Percentiles rank a stretch among this genome's conserved stretches.
Conservation (phyloP, 176 grass and related monocot genomes). For the Juncus effusus region DNA sequence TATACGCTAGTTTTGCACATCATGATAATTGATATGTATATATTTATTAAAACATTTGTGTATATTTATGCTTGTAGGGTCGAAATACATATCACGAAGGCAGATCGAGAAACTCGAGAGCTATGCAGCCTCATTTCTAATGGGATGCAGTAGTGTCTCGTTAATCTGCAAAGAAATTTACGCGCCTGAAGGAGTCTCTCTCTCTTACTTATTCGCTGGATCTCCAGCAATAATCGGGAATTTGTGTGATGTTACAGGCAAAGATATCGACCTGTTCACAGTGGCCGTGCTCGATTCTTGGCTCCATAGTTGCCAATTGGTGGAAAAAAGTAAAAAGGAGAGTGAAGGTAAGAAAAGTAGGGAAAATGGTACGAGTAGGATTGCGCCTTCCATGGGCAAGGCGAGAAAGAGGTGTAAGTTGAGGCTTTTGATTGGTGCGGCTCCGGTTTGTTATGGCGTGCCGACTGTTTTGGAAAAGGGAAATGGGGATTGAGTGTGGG, state of each 20-base stretch:
- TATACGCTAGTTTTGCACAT: too few relatives aligned
- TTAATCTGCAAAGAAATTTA: conserved; percentile 58
- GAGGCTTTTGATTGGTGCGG: conserved; percentile 60
- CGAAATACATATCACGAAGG: conserved; percentile 59
- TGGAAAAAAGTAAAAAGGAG: too few relatives aligned
- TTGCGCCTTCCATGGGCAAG: conserved; percentile 61
- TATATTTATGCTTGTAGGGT: conserved; percentile 37
- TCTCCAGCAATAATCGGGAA: conserved; percentile 64
- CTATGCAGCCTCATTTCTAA: conserved; percentile 79
- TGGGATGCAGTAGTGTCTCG: conserved; percentile 87
- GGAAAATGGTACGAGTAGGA: conserved; percentile 36
- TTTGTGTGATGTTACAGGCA: conserved; percentile 81
- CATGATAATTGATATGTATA: too few relatives aligned
- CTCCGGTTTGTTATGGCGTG: conserved; percentile 26
- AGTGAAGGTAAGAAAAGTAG: conserved; percentile 16
- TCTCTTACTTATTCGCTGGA: too few relatives aligned
- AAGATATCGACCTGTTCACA: conserved; percentile 78
- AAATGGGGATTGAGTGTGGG: too few relatives aligned
- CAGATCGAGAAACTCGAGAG: conserved; percentile 73
- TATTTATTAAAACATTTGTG: too few relatives aligned
- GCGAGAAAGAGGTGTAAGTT: conserved; percentile 65
- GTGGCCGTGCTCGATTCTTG: conserved; percentile 77
- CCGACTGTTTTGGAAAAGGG: too few relatives aligned
- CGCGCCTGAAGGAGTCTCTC: conserved; percentile 57
- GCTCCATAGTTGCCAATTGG: conserved; percentile 23